Base-by-base conservation (phyloP, 1,284 basidiomycete genomes). In the Agroathelia rolfsii region DNA sequence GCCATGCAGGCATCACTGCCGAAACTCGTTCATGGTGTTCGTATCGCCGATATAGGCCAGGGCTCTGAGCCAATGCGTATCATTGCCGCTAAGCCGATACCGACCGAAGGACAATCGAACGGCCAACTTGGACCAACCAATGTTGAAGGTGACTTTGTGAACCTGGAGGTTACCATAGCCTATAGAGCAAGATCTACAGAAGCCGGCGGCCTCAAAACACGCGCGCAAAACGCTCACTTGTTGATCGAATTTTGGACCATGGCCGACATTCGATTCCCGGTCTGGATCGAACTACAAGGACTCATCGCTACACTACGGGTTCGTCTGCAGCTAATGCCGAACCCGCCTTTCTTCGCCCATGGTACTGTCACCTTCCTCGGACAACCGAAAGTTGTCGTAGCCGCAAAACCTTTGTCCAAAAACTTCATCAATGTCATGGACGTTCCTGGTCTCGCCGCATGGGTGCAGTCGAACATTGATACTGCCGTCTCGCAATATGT, bases 201-300 rank as follows among this genome's bases (percentile, higher is more conserved):
- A 52, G 39, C 59, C 57, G 49, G 69, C 54, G 64, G 50, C 2
- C 48, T 61, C 11, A 53, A 50, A 29, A 51, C 42, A 4, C 52
- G 56, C 6, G 57, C 66, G 0, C 54, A 52, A 3, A 85, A 84
- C 48, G 72, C 79, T 6, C 76, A 77, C 45, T 50, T 86, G 31
- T 58, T 86, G 12, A 65, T 84, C 45, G 71, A 86, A 49, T 85
- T 86, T 54, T 52, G 46, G 35, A 29, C 57, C n/a, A 39, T 49
- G 4, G 52, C 52, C 5, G 53, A 54, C 3, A 37, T 60, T 14
- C 32, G 47, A 27, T 25, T 61, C 43, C 70, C 71, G 9, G 74
- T 83, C 19, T 86, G 81, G 80, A 76, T 87, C 25, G 83, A 88
- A 47, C 58, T 90, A 26, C 78, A 82, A 33, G 73, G 76, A n/a